Evolutionary conservation across 495 filamentous ascomycete genomes (phyloP), one percentile per base, ranked within the genome.

Genomic region (Podospora australis): DNA sequence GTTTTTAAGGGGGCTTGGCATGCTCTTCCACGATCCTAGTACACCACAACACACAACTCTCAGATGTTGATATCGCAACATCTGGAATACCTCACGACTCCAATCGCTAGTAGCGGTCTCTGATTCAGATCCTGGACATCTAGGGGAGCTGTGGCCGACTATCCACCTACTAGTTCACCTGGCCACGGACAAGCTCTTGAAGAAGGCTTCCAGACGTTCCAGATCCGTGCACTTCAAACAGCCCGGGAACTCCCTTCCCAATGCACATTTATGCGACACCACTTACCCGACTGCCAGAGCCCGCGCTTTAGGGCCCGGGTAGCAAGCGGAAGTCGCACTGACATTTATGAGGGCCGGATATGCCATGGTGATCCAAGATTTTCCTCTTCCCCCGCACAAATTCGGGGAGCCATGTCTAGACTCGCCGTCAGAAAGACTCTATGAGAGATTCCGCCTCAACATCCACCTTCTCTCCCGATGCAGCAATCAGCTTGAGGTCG

Each of bases 131-230:
- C n/a, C n/a, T n/a, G n/a, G n/a, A n/a, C n/a, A n/a, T n/a, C n/a
- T n/a, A n/a, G n/a, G n/a, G n/a, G n/a, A n/a, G n/a, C n/a, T n/a
- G n/a, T n/a, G n/a, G n/a, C n/a, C n/a, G n/a, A n/a, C n/a, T n/a
- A n/a, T n/a, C n/a, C n/a, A n/a, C n/a, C n/a, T n/a, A n/a, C n/a
- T n/a, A n/a, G n/a, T n/a, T n/a, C n/a, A n/a, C n/a, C n/a, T n/a
- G n/a, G n/a, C n/a, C n/a, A n/a, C n/a, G n/a, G n/a, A n/a, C n/a
- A n/a, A n/a, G n/a, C n/a, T n/a, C n/a, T n/a, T n/a, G n/a, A n/a
- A n/a, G n/a, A 61, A 62, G 44, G 52, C 57, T 65, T 63, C 56
- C 48, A 60, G 50, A 63, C 44, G 59, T 63, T 62, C 63, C 50
- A 55, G 38, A 60, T 56, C 56, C 47, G 55, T 63, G 57, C 50